phyloP scores from a whole-genome alignment of 345 rosid genomes.

The Conringia planisiliqua region DNA sequence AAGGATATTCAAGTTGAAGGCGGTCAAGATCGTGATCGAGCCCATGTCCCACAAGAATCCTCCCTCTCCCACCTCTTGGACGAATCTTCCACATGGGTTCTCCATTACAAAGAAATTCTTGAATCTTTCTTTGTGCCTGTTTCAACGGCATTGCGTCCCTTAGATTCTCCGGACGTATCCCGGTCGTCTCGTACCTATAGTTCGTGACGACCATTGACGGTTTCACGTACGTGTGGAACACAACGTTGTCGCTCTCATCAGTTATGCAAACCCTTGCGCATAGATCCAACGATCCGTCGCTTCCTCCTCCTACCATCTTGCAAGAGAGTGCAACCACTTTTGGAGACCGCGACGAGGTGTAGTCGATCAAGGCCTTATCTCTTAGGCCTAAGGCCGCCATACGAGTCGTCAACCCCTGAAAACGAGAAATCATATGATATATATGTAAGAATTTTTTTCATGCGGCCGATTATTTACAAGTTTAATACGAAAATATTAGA shows the following conservation, averaged over 20 bases:
- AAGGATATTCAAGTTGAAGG: constrained; percentile 77
- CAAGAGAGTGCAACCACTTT: constrained; percentile 74
- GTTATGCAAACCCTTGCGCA: constrained; percentile 80
- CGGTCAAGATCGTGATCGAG: constrained; percentile 73
- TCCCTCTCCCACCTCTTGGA: constrained; percentile 66
- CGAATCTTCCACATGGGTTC: constrained; percentile 92
- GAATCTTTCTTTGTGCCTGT: constrained; percentile 74
- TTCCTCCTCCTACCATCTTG: constrained; percentile 95
- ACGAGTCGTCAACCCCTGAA: constrained; percentile 52
- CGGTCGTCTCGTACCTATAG: constrained; percentile 81
- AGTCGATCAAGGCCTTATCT: constrained; percentile 51
- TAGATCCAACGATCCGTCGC: constrained; percentile 75
- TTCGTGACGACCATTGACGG: constrained; percentile 71
- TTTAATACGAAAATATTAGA: not conserved
- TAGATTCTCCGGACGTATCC: constrained; percentile 68
- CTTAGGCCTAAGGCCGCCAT: constrained; percentile 63
- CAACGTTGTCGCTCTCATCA: constrained; percentile 67
- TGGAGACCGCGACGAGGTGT: constrained; percentile 42
- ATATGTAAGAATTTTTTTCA: not conserved
- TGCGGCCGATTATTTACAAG: not conserved
- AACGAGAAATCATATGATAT: not conserved
- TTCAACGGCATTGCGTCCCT: constrained; percentile 70
- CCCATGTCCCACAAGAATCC: constrained; percentile 94
- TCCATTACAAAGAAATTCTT: constrained; percentile 83
- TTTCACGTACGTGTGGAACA: constrained; percentile 77